A percentile compares a stretch with the other conserved stretches of the same genome.
phyloP scores from a whole-genome alignment of 257 asterid genomes.

The Oldenlandia corymbosa region DNA sequence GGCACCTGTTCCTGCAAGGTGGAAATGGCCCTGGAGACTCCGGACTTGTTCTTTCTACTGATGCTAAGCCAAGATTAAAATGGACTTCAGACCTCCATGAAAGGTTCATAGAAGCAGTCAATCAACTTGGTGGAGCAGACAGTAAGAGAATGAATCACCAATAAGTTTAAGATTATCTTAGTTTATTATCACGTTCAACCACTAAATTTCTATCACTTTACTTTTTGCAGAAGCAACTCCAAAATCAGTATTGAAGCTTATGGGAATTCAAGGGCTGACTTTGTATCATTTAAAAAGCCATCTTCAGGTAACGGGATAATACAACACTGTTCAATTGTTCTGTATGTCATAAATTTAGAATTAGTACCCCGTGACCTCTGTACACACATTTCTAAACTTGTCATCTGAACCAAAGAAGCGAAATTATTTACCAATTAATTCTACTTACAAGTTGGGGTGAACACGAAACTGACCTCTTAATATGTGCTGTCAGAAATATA shows the following conservation, averaged over 20 bases:
- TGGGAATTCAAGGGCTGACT: slow-evolving; percentile 92
- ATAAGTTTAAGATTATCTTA: slow-evolving; percentile 13
- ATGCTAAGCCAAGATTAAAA: slow-evolving; percentile 94
- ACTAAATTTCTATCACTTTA: slow-evolving; percentile 22
- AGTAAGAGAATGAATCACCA: slow-evolving; percentile 47
- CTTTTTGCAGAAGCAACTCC: slow-evolving; percentile 88
- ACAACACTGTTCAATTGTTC: slow-evolving; percentile 1
- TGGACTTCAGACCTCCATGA: slow-evolving; percentile 94
- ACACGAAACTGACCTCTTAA: slow-evolving; percentile 13
- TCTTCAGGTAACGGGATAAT: slow-evolving; percentile 61
- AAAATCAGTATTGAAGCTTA: slow-evolving; percentile 89
- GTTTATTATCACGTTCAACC: slow-evolving; percentile 21
- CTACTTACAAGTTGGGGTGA: neutral
- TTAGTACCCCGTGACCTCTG: neutral
- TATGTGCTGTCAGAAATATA: slow-evolving; percentile 62
- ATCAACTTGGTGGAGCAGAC: slow-evolving; percentile 97
- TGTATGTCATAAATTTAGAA: too few relatives aligned
- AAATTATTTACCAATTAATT: neutral
- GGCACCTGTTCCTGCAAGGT: slow-evolving; percentile 69
- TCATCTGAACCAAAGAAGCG: neutral
- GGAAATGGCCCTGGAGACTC: slow-evolving; percentile 60
- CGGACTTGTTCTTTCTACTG: slow-evolving; percentile 88
- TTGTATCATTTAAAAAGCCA: slow-evolving; percentile 93
- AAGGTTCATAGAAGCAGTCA: slow-evolving; percentile 88
- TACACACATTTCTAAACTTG: neutral